Conservation (phyloP, 306 rosid genomes). For the Vigna unguiculata region DNA sequence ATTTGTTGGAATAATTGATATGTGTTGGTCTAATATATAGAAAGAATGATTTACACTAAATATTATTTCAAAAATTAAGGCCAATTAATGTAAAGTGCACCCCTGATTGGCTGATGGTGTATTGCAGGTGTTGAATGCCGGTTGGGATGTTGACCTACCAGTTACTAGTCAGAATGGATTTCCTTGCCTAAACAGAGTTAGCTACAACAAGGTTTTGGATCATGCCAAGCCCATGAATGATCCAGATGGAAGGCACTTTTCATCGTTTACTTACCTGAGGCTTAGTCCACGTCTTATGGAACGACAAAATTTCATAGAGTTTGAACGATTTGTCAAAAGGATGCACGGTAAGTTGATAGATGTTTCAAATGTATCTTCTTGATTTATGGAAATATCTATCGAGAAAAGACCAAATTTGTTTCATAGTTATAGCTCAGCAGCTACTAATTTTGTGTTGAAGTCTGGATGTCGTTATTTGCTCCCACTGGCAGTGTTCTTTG, state of each 20-base stretch:
- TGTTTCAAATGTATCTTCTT: not conserved
- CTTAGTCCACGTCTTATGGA: constrained; percentile 85
- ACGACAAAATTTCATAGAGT: constrained; percentile 76
- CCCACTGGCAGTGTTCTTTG: not conserved
- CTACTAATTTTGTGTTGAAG: constrained; percentile 1
- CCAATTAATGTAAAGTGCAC: constrained; percentile 28
- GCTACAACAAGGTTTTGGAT: constrained; percentile 84
- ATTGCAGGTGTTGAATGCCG: constrained; percentile 83
- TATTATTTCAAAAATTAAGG: not conserved
- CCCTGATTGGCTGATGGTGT: constrained; percentile 15
- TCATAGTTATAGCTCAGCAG: not conserved
- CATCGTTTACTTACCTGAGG: constrained; percentile 83
- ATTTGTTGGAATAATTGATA: constrained; percentile 14
- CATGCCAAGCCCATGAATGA: constrained; percentile 79
- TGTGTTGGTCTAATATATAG: constrained; percentile 5
- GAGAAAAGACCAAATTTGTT: not conserved
- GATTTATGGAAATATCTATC: constrained; percentile 11
- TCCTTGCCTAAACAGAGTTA: constrained; percentile 70
- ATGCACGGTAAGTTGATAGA: constrained; percentile 81
- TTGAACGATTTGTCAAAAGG: constrained; percentile 88
- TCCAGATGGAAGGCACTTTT: constrained; percentile 88
- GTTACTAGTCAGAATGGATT: constrained; percentile 77
- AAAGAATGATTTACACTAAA: constrained; percentile 18
- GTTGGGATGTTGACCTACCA: constrained; percentile 80
- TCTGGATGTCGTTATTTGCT: not conserved